phyloP scores from a whole-genome alignment of 1,284 basidiomycete species.

The Entoloma clypeatum region DNA sequence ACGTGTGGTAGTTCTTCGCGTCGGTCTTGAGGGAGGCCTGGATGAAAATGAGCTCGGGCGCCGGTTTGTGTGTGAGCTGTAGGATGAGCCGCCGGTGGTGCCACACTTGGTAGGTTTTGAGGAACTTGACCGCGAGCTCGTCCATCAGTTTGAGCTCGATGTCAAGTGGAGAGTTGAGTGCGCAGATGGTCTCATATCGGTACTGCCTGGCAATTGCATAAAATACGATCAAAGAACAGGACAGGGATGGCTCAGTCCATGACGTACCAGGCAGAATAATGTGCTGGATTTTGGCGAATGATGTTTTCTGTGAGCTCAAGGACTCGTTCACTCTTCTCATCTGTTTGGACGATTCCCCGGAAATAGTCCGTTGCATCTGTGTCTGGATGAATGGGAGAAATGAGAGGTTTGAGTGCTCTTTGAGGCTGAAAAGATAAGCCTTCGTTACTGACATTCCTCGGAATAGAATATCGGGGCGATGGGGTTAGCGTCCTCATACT shows the following conservation, averaged over 20 bases:
- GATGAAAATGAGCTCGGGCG: conserved; percentile 77
- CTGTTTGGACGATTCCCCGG: conserved; percentile 71
- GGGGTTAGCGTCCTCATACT: conserved; percentile 74
- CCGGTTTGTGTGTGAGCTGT: conserved; percentile 49
- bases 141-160: conserved; percentile 82
- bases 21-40: conserved; percentile 67
- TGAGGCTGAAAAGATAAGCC: background rate
- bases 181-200: conserved; percentile 79
- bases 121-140: conserved; percentile 71
- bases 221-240: conserved; percentile 6
- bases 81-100: conserved; percentile 89
- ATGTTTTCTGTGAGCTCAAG: conserved; percentile 83
- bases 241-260: background rate
- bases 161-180: conserved; percentile 62
- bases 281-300: conserved; percentile 86
- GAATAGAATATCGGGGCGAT: conserved; percentile 89
- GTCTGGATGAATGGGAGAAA: conserved; percentile 53
- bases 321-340: conserved; percentile 77
- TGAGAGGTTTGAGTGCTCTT: conserved; percentile 3
- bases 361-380: conserved; percentile 92
- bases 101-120: conserved; percentile 98
- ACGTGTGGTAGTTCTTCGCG: conserved; percentile 94
- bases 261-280: conserved; percentile 89
- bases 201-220: conserved; percentile 71
- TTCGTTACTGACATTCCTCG: conserved; percentile 68